Percentiles rank a stretch among this genome's conserved stretches.
phyloP scores from a whole-genome alignment of 306 rosid genomes.

The Astragalus membranaceus region DNA sequence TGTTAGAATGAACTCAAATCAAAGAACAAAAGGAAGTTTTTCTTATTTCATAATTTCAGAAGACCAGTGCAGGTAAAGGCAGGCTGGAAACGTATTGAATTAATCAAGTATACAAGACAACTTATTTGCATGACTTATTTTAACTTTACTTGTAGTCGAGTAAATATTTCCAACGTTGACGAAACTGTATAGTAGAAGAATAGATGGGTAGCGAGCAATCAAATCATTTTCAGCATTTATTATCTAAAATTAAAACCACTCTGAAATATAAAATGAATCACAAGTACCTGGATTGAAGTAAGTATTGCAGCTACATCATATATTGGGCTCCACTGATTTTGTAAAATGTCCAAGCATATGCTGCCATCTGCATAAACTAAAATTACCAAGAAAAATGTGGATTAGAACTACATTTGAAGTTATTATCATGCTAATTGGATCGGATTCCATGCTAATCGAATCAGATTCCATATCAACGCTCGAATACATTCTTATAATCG shows the following conservation, averaged over 20 bases:
- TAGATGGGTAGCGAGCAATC: not conserved
- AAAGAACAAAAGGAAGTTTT: not conserved
- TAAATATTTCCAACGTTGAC: not conserved
- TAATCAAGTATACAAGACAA: not conserved
- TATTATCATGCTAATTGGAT: not conserved
- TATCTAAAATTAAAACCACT: not conserved
- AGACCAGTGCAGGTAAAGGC: constrained; percentile 5
- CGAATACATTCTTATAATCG: not conserved
- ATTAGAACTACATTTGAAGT: constrained; percentile 19
- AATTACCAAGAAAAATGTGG: constrained; percentile 17
- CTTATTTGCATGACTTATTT: not conserved
- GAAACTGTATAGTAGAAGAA: not conserved
- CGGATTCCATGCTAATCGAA: not conserved
- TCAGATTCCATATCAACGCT: no score
- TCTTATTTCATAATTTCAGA: not conserved
- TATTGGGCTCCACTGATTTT: constrained; percentile 98
- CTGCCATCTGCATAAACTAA: constrained; percentile 99
- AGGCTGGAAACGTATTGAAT: not conserved
- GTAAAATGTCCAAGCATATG: constrained; percentile 93
- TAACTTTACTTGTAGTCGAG: not conserved
- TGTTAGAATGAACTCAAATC: not conserved
- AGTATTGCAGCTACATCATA: constrained; percentile 98
- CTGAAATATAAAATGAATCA: constrained; percentile 3
- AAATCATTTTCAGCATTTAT: not conserved
- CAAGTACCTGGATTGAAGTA: constrained; percentile 88